phyloP scores from a whole-genome alignment of 148 eudicot species.

The Camellia japonica region DNA sequence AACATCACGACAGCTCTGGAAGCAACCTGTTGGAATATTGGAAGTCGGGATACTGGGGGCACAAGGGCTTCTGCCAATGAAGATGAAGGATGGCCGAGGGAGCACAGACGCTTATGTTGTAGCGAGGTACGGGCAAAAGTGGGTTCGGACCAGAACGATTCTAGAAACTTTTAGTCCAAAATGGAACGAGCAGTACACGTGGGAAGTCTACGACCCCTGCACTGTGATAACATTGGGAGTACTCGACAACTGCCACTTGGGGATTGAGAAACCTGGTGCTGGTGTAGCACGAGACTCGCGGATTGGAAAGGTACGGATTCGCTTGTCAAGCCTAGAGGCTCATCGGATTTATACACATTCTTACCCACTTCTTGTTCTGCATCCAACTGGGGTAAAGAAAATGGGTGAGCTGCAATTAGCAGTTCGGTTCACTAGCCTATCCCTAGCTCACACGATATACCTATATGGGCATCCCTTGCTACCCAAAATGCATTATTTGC shows the following conservation, averaged over 20 bases:
- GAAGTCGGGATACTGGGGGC: slow-evolving; percentile 40
- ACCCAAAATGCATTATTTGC: slow-evolving; percentile 42
- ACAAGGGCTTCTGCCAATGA: slow-evolving; percentile 39
- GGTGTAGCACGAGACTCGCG: slow-evolving; percentile 24
- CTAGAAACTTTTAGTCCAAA: slow-evolving; percentile 31
- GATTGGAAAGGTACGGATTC: slow-evolving; percentile 41
- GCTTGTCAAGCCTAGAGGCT: slow-evolving; percentile 38
- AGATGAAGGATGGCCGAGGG: slow-evolving; percentile 32
- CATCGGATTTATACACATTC: slow-evolving; percentile 35
- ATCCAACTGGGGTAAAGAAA: slow-evolving; percentile 35
- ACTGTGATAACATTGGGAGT: slow-evolving; percentile 40
- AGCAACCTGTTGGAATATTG: slow-evolving; percentile 34
- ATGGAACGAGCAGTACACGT: slow-evolving; percentile 43
- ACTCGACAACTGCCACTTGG: slow-evolving; percentile 38
- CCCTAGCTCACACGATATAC: slow-evolving; percentile 32
- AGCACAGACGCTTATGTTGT: slow-evolving; percentile 44
- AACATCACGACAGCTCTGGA: slow-evolving; percentile 39
- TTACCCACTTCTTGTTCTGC: slow-evolving; percentile 36
- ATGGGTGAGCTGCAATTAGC: slow-evolving; percentile 50
- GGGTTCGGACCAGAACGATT: slow-evolving; percentile 35
- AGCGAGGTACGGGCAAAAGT: slow-evolving; percentile 41
- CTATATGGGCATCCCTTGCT: slow-evolving; percentile 33
- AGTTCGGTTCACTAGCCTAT: slow-evolving; percentile 30
- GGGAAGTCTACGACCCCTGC: slow-evolving; percentile 44
- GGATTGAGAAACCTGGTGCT: slow-evolving; percentile 16